Percentiles rank a stretch among this genome's conserved stretches.
Evolutionary conservation across 2,329 filamentous ascomycete species (phyloP).

Genomic region (Sclerotinia sclerotiorum): DNA sequence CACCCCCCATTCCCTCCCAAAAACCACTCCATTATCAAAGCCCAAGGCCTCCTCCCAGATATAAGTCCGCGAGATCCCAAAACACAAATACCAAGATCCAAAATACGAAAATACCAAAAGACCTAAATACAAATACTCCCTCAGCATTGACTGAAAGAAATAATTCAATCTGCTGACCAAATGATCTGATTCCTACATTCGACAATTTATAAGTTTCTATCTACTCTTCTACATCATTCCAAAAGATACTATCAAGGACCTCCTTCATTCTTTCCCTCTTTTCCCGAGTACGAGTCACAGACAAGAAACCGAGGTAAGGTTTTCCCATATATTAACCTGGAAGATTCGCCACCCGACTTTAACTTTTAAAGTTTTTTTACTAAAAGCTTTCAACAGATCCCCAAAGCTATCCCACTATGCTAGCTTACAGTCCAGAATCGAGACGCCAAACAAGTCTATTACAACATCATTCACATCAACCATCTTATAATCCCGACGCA

Average conservation of each 20-base stretch:
- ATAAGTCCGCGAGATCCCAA: neutral
- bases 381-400: constrained; percentile 5
- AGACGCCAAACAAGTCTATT: constrained; percentile 13
- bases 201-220: neutral
- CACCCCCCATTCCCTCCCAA: neutral
- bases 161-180: constrained; percentile 9
- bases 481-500: neutral
- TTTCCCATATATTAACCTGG: constrained; percentile 7
- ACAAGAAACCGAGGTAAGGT: neutral
- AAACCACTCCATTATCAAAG: neutral
- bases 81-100: neutral
- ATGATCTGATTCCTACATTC: constrained; percentile 21
- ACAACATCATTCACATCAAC: constrained; percentile 8
- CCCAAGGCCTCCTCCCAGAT: neutral
- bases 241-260: constrained; percentile 4
- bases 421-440: constrained; percentile 12
- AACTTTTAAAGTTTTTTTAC: neutral
- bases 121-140: neutral
- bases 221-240: constrained; percentile 14
- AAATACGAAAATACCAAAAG: neutral
- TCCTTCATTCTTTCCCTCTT: neutral
- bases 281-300: constrained; percentile 18
- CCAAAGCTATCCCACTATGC: constrained; percentile 13
- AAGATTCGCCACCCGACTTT: constrained; percentile 10
- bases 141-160: neutral